These are phyloP conservation scores for Annulohypoxylon moriforme DNA, from an alignment of 495 filamentous ascomycete species.

Conservation along the genomic window DNA sequence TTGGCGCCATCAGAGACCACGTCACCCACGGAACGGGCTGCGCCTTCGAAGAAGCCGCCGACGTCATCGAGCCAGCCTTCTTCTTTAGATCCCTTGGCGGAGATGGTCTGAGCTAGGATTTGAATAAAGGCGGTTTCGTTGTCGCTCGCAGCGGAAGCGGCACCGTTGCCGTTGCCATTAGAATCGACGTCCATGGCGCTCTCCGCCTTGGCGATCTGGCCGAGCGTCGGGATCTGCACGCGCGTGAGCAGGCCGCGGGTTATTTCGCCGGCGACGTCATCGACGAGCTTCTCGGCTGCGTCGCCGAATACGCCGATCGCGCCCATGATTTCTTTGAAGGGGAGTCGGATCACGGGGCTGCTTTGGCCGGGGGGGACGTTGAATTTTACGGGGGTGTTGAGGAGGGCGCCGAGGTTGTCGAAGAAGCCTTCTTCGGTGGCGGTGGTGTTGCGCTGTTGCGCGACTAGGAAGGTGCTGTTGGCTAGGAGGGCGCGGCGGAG, in stretches of 20 bases:
- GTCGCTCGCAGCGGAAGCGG: not conserved
- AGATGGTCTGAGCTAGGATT: not conserved
- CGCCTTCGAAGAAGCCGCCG: not conserved
- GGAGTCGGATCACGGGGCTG: not conserved
- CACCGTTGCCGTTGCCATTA: not conserved
- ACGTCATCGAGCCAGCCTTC: slow-evolving; percentile 13
- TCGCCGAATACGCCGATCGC: not conserved
- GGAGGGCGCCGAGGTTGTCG: not conserved
- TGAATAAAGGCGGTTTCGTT: not conserved
- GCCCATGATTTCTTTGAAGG: slow-evolving; percentile 7
- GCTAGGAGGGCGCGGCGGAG: not conserved
- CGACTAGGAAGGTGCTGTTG: slow-evolving; percentile 8
- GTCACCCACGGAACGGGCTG: not conserved
- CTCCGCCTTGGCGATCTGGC: not conserved
- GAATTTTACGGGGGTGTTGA: not conserved
- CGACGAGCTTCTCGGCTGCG: slow-evolving; percentile 10
- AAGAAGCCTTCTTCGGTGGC: not conserved
- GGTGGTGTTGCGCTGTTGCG: not conserved
- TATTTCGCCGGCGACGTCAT: not conserved
- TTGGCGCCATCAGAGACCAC: not conserved
- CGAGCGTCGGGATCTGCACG: not conserved
- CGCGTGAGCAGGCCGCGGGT: slow-evolving; percentile 5
- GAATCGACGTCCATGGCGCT: slow-evolving; percentile 1
- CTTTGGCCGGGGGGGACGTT: too few species aligned
- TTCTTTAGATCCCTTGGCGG: not conserved